These are phyloP conservation scores for Backusella westeae DNA, from an alignment of 192 early-diverging fungal species.

Conservation along the genomic window DNA sequence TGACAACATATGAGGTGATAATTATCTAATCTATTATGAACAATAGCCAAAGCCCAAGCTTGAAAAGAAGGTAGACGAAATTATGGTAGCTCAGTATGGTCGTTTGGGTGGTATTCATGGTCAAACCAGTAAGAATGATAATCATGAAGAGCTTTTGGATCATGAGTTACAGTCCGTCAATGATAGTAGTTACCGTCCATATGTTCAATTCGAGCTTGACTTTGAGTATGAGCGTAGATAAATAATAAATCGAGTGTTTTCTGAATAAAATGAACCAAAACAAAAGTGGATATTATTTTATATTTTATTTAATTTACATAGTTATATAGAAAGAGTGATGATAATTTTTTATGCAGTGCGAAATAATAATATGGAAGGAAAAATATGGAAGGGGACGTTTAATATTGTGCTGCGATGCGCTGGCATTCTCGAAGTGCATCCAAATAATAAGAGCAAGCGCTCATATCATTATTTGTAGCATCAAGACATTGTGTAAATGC, in stretches of 20 bases:
- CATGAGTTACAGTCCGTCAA: slow-evolving; percentile 75
- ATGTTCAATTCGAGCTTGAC: slow-evolving; percentile 75
- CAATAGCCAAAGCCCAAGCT: slow-evolving; percentile 71
- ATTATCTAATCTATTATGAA: slow-evolving; percentile 12
- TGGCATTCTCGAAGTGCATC: slow-evolving; percentile 93
- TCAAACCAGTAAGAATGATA: slow-evolving; percentile 30
- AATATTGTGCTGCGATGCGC: slow-evolving; percentile 44
- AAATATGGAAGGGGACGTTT: not conserved
- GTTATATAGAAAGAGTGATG: not conserved
- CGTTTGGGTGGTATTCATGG: slow-evolving; percentile 75
- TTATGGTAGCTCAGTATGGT: slow-evolving; percentile 80
- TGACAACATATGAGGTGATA: not conserved
- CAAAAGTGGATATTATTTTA: not conserved
- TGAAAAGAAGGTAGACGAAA: slow-evolving; percentile 77
- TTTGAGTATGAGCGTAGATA: slow-evolving; percentile 40
- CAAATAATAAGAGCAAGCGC: slow-evolving; percentile 85
- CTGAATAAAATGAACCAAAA: not conserved
- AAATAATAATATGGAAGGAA: not conserved
- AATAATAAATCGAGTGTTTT: not conserved
- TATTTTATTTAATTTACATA: not conserved
- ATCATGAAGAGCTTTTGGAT: slow-evolving; percentile 74
- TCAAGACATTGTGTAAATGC: slow-evolving; percentile 88
- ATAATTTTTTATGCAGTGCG: not conserved
- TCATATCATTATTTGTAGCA: slow-evolving; percentile 73
- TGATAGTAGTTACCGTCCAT: slow-evolving; percentile 92